Evolutionary conservation across 768 basidiomycete species (phyloP), one percentile per base, ranked within the genome.

Genomic region (Mycena latifolia): DNA sequence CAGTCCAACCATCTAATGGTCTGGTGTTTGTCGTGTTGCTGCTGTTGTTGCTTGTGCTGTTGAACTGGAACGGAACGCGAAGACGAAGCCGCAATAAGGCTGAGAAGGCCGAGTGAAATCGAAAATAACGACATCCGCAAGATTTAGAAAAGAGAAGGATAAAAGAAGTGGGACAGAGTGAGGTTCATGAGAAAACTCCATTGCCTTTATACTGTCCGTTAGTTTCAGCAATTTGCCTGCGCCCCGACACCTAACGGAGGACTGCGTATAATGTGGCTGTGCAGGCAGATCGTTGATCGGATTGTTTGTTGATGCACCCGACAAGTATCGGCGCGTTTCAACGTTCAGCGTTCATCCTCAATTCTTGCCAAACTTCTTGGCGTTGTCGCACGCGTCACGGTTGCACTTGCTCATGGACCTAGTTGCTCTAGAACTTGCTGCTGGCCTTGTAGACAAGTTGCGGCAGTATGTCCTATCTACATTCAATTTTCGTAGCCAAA

Each of bases 381-480:
- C n/a, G n/a, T n/a, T n/a, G n/a, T n/a, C n/a, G n/a, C n/a, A n/a
- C n/a, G n/a, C n/a, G n/a, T n/a, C n/a, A n/a, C n/a, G n/a, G n/a
- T n/a, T n/a, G n/a, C n/a, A n/a, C n/a, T n/a, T n/a, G n/a, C n/a
- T n/a, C 41, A 69, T 69, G 69, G 69, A 69, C 31, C 35, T 7
- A 15, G 60, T 55, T 27, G 47, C 64, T 17, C 14, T n/a, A 18
- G 50, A 61, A 22, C 69, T 69, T 25, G 69, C 69, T n/a, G 29
- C 43, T 28, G 35, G 29, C 7, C 61, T 69, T 15, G 68, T 69
- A 9, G 37, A 63, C 18, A 66, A 55, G 50, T 37, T 69, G 15
- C 61, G 52, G 35, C 55, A 65, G 68, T 69, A 66, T 20, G 63
- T 62, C 37, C 10, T 1, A 22, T 5, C 22, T n/a, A 4, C 3